A percentile compares a stretch with the other conserved stretches of the same genome.
These are phyloP conservation scores for Gremmenia infestans DNA, from an alignment of 2,329 filamentous ascomycete species.

Conservation along the genomic window DNA sequence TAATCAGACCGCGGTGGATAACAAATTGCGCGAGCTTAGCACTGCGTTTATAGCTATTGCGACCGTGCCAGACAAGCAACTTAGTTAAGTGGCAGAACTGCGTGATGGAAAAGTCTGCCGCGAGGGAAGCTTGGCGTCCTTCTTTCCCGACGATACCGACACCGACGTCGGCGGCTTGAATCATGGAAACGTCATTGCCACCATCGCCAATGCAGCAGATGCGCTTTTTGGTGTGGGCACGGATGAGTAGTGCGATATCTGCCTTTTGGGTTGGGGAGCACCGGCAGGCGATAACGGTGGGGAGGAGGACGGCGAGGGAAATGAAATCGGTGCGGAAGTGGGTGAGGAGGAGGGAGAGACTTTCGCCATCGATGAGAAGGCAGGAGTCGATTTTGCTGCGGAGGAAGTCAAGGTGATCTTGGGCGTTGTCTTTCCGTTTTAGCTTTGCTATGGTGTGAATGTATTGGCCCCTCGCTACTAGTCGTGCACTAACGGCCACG, in stretches of 20 bases:
- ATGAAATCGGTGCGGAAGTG: constrained; percentile 85
- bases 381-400: constrained; percentile 82
- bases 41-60: constrained; percentile 93
- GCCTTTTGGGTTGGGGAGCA: constrained; percentile 97
- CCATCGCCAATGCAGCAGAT: constrained; percentile 97
- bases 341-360: constrained; percentile 73
- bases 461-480: constrained; percentile 89
- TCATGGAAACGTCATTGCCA: constrained; percentile 98
- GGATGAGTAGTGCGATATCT: constrained; percentile 86
- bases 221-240: constrained; percentile 85
- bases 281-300: constrained; percentile 90
- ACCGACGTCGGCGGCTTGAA: constrained; percentile 95
- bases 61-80: constrained; percentile 95
- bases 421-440: constrained; percentile 75
- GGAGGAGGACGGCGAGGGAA: constrained; percentile 77
- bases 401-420: constrained; percentile 84
- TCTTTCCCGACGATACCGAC: constrained; percentile 98
- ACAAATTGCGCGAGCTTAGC: constrained; percentile 97
- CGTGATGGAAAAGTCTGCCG: constrained; percentile 93
- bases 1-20: constrained; percentile 93
- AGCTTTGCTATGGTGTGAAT: constrained; percentile 90
- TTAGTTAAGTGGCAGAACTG: constrained; percentile 95
- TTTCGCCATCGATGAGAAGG: constrained; percentile 92
- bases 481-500: constrained; percentile 89
- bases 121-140: constrained; percentile 87